Percentiles rank a stretch among this genome's conserved stretches.
phyloP scores from a whole-genome alignment of 108 stramenopile genomes.

The Discostella stelligeroides region DNA sequence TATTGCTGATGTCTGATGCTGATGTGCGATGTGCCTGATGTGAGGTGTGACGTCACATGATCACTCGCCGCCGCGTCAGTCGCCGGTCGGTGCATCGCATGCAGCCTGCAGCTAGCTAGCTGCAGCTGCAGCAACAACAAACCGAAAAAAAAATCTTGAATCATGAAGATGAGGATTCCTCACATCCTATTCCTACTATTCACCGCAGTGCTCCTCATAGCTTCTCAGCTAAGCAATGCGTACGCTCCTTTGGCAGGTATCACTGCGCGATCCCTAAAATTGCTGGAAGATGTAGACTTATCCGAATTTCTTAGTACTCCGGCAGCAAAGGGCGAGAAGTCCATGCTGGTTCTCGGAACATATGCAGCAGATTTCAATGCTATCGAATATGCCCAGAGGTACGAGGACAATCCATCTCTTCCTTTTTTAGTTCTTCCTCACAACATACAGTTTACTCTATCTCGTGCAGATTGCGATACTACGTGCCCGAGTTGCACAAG shows the following conservation, averaged over 20 bases:
- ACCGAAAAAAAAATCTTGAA: too few species aligned
- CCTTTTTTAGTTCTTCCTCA: background rate
- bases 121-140: background rate
- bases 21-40: too few species aligned
- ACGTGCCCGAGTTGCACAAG: constrained; percentile 67
- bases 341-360: constrained; percentile 64
- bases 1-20: too few species aligned
- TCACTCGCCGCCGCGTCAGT: too few species aligned
- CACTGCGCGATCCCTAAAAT: constrained; percentile 44
- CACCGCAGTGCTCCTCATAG: background rate
- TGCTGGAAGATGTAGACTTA: constrained; percentile 29
- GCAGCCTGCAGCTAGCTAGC: too few species aligned
- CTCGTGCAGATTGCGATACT: constrained; percentile 65
- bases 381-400: constrained; percentile 85
- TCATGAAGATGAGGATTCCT: background rate
- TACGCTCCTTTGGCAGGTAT: constrained; percentile 36
- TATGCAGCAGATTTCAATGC: constrained; percentile 93
- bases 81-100: too few species aligned
- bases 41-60: too few species aligned
- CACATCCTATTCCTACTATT: background rate
- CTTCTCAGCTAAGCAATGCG: constrained; percentile 10
- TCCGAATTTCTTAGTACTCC: constrained; percentile 23
- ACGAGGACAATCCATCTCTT: background rate
- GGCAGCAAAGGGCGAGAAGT: constrained; percentile 16
- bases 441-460: background rate